A percentile compares a stretch with the other conserved stretches of the same genome.
Evolutionary conservation across 495 filamentous ascomycete species (phyloP).

Genomic region (Astrothelium macrocarpum): DNA sequence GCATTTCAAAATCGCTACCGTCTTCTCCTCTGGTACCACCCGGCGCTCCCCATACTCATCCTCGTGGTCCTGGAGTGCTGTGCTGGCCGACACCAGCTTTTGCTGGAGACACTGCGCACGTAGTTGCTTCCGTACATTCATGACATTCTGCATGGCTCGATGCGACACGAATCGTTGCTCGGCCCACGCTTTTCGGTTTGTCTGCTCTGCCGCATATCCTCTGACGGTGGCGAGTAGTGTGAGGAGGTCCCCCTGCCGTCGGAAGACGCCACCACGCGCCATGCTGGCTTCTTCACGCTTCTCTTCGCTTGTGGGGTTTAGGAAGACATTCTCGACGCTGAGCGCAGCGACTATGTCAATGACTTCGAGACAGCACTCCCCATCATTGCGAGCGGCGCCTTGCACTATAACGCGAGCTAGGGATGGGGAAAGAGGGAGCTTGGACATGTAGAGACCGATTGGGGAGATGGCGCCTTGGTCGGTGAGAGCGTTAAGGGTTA

Average conservation of each 20-base stretch:
- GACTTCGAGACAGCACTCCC: constrained; percentile 64
- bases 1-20: constrained; percentile 57
- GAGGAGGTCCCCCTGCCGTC: constrained; percentile 81
- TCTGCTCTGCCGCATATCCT: constrained; percentile 63
- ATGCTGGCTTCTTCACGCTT: constrained; percentile 65
- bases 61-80: neutral
- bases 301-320: constrained; percentile 72
- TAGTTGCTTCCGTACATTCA: constrained; percentile 84
- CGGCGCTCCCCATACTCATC: constrained; percentile 16
- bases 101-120: constrained; percentile 49
- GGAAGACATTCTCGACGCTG: constrained; percentile 80
- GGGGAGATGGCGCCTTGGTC: constrained; percentile 64
- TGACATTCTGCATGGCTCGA: constrained; percentile 70
- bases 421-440: constrained; percentile 70
- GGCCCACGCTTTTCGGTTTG: constrained; percentile 69
- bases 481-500: constrained; percentile 64
- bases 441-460: constrained; percentile 65
- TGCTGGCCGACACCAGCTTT: constrained; percentile 36
- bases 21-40: constrained; percentile 36
- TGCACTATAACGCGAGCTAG: constrained; percentile 77
- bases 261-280: constrained; percentile 60
- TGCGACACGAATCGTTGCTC: constrained; percentile 65
- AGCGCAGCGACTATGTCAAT: constrained; percentile 90
- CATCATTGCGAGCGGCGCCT: constrained; percentile 52
- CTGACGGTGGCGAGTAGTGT: constrained; percentile 79